phyloP scores from a whole-genome alignment of 768 basidiomycete genomes.

The Boletellus ananiceps region DNA sequence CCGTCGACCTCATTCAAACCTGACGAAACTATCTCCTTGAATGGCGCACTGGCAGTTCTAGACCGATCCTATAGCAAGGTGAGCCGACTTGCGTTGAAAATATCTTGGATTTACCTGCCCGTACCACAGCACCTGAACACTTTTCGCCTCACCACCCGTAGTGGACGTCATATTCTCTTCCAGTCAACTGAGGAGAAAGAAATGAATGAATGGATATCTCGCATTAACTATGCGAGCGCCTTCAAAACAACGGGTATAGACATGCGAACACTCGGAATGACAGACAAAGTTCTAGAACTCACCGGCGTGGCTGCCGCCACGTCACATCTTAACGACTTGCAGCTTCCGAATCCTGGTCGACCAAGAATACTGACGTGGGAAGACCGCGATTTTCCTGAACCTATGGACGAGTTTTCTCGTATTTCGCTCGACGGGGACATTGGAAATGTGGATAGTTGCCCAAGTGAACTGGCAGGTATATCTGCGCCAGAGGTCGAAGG shows the following conservation, averaged over 20 bases:
- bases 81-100: conserved; percentile 12
- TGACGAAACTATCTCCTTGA: conserved; percentile 80
- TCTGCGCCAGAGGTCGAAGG: conserved; percentile 54
- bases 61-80: conserved; percentile 80
- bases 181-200: conserved; percentile 67
- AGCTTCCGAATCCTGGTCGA: conserved; percentile 28
- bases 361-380: conserved; percentile 39
- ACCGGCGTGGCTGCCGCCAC: conserved; percentile 84
- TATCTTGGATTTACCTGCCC: conserved; percentile 3
- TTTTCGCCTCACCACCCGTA: conserved; percentile 71
- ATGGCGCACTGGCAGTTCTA: conserved; percentile 72
- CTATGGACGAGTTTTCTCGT: conserved; percentile 34
- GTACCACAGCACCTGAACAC: conserved; percentile 51
- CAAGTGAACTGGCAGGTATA: conserved; percentile 24
- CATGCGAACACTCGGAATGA: conserved; percentile 73
- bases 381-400: conserved; percentile 34
- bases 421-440: conserved; percentile 25
- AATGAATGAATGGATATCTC: conserved; percentile 85
- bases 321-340: conserved; percentile 73
- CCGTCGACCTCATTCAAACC: conserved; percentile 55
- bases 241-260: conserved; percentile 83
- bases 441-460: conserved; percentile 27
- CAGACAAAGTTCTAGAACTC: conserved; percentile 63
- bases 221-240: conserved; percentile 90
- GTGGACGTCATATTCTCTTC: conserved; percentile 78